Evolutionary conservation across 2,329 filamentous ascomycete genomes (phyloP).

Genomic region (Trichoderma sp.): DNA sequence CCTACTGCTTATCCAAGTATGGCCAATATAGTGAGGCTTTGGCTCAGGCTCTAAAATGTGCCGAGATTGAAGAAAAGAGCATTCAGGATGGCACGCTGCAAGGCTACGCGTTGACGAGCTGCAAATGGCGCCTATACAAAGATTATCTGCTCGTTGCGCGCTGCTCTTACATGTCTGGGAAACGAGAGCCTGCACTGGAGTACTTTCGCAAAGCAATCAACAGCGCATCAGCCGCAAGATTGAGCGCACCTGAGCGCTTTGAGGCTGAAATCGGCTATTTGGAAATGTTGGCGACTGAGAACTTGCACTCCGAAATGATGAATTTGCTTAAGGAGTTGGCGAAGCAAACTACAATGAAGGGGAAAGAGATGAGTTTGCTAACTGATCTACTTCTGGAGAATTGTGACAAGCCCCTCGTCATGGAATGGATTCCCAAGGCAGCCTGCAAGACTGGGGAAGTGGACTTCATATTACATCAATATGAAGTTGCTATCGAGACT

Average conservation of each 20-base stretch:
- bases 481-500: constrained; percentile 33
- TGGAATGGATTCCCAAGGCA: constrained; percentile 43
- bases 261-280: constrained; percentile 39
- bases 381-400: constrained; percentile 37
- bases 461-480: constrained; percentile 30
- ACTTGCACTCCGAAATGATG: constrained; percentile 36
- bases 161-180: constrained; percentile 34
- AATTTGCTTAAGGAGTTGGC: constrained; percentile 35
- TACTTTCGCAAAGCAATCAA: constrained; percentile 39
- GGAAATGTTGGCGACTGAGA: constrained; percentile 37
- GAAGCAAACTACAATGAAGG: constrained; percentile 25
- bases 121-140: constrained; percentile 41
- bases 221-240: constrained; percentile 26
- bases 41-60: constrained; percentile 36
- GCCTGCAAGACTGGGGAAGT: constrained; percentile 35
- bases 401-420: constrained; percentile 32
- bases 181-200: constrained; percentile 32
- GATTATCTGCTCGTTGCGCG: constrained; percentile 39
- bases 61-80: constrained; percentile 33
- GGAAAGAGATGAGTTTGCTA: constrained; percentile 30
- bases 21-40: constrained; percentile 36
- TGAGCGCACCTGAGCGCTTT: constrained; percentile 34
- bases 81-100: constrained; percentile 29
- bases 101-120: constrained; percentile 26
- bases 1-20: constrained; percentile 38